Evolutionary conservation across 2,329 filamentous ascomycete species (phyloP), one percentile per base, ranked within the genome.

Genomic region (Pyricularia sp.): DNA sequence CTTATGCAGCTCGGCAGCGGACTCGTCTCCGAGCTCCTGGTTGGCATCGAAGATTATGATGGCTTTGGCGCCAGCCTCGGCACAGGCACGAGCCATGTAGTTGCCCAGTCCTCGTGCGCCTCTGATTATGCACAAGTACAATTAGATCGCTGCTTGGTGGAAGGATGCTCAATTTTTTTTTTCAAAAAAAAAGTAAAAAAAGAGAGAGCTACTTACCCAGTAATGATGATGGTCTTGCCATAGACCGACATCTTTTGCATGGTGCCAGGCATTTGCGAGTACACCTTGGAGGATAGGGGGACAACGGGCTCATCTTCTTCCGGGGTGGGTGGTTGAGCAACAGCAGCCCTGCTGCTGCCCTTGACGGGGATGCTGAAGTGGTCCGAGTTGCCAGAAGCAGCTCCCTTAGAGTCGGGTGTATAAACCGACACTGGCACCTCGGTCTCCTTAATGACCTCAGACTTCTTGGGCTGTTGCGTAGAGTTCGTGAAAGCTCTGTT

Each of bases 31-130:
- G 16, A 90, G 81, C 70, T 90, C 84, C 76, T 89, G 84, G 79
- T 91, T 89, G 69, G 88, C 86, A 71, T 92, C 89, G 72, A 93
- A 86, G 72, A 92, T 89, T 72, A 88, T 82, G 65, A 92, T 82
- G 62, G 86, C 86, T 77, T 88, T 86, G 62, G 88, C 86, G 66
- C 89, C 89, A 64, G 88, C 88, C 77, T 93, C 89, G 62, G 88
- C 86, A 68, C 89, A 87, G 65, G 88, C 89, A 67, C 88, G 85
- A 62, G 89, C 88, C 87, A 92, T 92, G 78, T 88, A 82, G 81
- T 89, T 90, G 62, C 89, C 89, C 6, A 93, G 81, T 72, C 89
- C 89, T 70, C 89, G 87, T 67, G 88, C 89, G 74, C 87, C 89
- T 72, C 88, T 88, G 67, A 66, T 33, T 33, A 64, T 66, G 66